A percentile compares a stretch with the other conserved stretches of the same genome.
These are phyloP conservation scores for Colletotrichum abscissum DNA, from an alignment of 2,329 filamentous ascomycete genomes.

Conservation along the genomic window DNA sequence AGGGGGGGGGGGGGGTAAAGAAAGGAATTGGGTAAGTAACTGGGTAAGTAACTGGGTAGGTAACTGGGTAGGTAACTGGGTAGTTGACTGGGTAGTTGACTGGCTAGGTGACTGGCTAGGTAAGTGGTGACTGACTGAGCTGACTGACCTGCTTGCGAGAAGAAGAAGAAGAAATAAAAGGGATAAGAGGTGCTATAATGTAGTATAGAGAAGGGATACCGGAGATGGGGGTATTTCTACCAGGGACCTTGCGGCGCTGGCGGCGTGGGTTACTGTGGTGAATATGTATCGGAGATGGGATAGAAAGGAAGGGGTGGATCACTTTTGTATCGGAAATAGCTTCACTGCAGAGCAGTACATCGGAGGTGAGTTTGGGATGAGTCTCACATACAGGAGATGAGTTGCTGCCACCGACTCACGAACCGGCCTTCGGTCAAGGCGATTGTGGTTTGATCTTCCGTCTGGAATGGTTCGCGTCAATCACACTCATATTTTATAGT, in stretches of 20 bases:
- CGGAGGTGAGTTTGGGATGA: background rate
- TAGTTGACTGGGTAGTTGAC: no score
- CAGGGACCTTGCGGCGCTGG: background rate
- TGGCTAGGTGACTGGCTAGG: no score
- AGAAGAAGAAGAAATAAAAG: background rate
- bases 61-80: no score
- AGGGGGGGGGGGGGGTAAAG: no score
- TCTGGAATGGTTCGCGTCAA: background rate
- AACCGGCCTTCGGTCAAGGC: no score
- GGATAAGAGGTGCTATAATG: background rate
- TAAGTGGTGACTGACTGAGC: no score
- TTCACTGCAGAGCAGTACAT: background rate
- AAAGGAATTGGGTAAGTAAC: no score
- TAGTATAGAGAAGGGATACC: background rate
- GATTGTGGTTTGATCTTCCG: no score
- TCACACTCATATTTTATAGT: background rate
- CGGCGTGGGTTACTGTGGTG: background rate
- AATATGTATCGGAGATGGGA: constrained; percentile 2
- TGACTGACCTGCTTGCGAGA: background rate
- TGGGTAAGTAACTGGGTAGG: no score
- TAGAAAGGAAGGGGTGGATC: background rate
- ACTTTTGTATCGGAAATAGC: background rate
- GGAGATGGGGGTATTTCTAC: background rate
- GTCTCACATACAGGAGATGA: background rate
- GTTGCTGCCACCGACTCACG: no score